Evolutionary conservation across 1,284 basidiomycete genomes (phyloP), one percentile per base, ranked within the genome.

Genomic region (Ustilago curta): DNA sequence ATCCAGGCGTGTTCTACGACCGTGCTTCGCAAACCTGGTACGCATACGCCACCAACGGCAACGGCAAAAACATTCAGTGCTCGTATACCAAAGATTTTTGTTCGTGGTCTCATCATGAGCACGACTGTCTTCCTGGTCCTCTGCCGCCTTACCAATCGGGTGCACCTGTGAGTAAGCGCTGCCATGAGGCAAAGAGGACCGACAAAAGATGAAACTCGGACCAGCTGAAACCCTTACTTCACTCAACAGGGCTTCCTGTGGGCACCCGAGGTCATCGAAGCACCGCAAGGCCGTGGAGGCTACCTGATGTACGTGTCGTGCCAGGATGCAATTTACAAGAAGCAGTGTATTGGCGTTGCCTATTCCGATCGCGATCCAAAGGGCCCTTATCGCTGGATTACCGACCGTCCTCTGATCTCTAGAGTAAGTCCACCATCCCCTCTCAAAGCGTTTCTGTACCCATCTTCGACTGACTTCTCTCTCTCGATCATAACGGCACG

Each of bases 331-430:
- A 35, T 44, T 14, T 59, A 58, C 45, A 66, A 53, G 37, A 77
- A 77, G 58, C 78, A 80, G 63, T 66, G 68, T 56, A 76, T 80
- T 25, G 77, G 69, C 39, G 69, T 73, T n/a, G 78, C 78, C 35
- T 79, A 80, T 44, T 69, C 73, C 4, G 61, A 69, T n/a, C 7
- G 40, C 21, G 61, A 68, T 19, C 71, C 71, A 1, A 49, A 62
- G 3, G 78, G 78, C 5, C 78, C 78, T 2, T 80, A 71, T 35
- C 59, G 62, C 4, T 79, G 73, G 60, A 70, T 80, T 45, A 68
- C 67, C 2, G 56, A 75, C 25, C 65, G 70, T 1, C 77, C 77
- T 9, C 57, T 80, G 58, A 71, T 80, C 56, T 45, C 49, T 1
- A 37, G 35, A 37, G 35, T 37, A 14, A 37, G 35, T 32, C 16